These are phyloP conservation scores for Paecilomyces fulvus DNA, from an alignment of 2,329 filamentous ascomycete species.

Conservation along the genomic window DNA sequence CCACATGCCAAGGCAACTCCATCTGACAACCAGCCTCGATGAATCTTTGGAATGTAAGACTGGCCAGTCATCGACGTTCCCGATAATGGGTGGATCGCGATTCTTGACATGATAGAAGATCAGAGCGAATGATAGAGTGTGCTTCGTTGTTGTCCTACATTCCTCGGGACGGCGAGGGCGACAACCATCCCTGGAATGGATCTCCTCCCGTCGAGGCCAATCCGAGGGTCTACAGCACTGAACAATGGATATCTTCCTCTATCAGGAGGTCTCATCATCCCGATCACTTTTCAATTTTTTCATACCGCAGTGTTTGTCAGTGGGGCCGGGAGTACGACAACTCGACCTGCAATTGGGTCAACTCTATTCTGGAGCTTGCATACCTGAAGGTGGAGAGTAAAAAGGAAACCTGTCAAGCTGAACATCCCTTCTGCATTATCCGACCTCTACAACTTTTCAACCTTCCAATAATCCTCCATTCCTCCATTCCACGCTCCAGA, in stretches of 20 bases:
- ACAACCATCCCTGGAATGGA: not conserved
- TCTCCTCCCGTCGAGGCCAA: not conserved
- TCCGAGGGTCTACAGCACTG: not conserved
- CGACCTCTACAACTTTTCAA: not conserved
- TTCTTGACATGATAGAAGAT: not conserved
- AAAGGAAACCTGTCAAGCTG: not conserved
- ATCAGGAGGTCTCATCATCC: not conserved
- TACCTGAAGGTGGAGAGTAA: not conserved
- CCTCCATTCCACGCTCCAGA: not conserved
- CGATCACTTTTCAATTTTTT: not conserved
- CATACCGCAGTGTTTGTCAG: not conserved
- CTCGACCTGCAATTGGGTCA: not conserved
- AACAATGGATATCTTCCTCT: not conserved
- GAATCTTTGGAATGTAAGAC: not conserved
- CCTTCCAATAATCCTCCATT: slow-evolving; percentile 1
- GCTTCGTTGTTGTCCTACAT: not conserved
- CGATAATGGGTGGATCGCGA: not conserved
- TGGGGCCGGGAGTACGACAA: not conserved
- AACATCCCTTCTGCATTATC: not conserved
- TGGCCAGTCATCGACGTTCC: not conserved
- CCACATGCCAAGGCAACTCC: not conserved
- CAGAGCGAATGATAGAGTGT: not conserved
- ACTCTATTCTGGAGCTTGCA: not conserved
- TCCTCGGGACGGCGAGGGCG: not conserved
- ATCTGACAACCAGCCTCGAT: not conserved